Base-by-base conservation (phyloP, 225 moss, liverwort and hornwort genomes). In the Marchantia polymorpha region DNA sequence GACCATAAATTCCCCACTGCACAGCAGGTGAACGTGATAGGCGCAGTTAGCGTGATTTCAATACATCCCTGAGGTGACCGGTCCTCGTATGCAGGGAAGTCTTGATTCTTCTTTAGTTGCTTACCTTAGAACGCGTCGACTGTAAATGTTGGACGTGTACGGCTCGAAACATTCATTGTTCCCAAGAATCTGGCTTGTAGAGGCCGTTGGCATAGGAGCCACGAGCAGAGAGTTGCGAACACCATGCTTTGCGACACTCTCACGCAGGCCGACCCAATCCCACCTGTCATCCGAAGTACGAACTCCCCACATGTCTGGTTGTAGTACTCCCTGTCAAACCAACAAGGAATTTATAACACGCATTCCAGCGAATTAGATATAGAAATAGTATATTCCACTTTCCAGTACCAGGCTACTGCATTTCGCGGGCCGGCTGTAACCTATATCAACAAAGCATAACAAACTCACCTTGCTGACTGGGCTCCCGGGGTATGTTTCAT, bases 151-250 rank as follows among this genome's bases (percentile, higher is more conserved):
- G 0, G 96, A 94, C 6, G 96, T 96, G 73, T 96, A 96, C 0
- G 96, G 96, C 72, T 96, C 96, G 63, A 96, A 96, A 77, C 96
- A 96, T 48, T 96, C 96, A 20, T 96, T 96, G 19, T 96, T 96
- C 56, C 96, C 96, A 51, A 96, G 84, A n/a, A 96, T 96, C 78
- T 96, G 96, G 26, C 96, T 96, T 15, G 96, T 96, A 7, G 96
- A 96, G 30, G 96, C 96, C 4, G 96, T 96, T 1, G 96, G 96
- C 96, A 96, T 96, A 10, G 94, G 94, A 20, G 96, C 96, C 77
- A 96, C 77, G 9, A 96, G 85, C 12, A 96, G 89, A 4, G 94
- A 96, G 59, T 96, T 96, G 2, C 94, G 85, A 0, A 94, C 66
- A 10, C 96, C 96, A 26, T 83, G 85, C 60, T 88, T 84, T 0